phyloP scores from a whole-genome alignment of 1,284 basidiomycete species.

The Phellinidium pouzarii region DNA sequence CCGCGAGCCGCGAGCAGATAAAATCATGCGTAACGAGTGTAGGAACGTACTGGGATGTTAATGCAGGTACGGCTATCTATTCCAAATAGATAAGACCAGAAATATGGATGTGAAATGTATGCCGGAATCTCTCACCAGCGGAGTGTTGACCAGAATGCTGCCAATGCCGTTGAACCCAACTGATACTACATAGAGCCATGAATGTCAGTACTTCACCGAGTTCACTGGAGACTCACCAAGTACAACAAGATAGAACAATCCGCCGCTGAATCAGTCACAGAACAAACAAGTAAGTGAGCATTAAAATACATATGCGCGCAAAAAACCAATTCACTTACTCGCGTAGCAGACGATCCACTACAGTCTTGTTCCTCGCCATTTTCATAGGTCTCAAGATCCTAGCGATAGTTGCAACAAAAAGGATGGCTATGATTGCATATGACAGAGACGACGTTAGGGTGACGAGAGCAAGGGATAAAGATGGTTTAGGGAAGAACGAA shows the following conservation, averaged over 20 bases:
- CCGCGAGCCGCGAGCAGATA: not conserved
- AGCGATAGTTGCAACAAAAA: constrained; percentile 14
- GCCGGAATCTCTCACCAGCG: constrained; percentile 1
- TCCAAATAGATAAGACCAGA: not conserved
- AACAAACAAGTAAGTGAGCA: not conserved
- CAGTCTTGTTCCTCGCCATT: constrained; percentile 3
- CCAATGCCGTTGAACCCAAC: constrained; percentile 5
- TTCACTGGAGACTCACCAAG: constrained; percentile 21
- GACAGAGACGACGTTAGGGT: not conserved
- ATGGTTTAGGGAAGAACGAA: constrained; percentile 3
- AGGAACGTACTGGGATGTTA: constrained; percentile 24
- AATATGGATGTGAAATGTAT: no score
- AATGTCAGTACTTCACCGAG: not conserved
- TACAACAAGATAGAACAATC: constrained; percentile 23
- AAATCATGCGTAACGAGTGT: not conserved
- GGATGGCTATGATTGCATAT: constrained; percentile 8
- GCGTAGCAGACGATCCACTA: constrained; percentile 22
- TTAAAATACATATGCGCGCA: not conserved
- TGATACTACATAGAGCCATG: constrained; percentile 16
- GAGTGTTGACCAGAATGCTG: constrained; percentile 2
- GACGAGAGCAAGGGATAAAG: not conserved
- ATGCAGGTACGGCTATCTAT: constrained; percentile 23
- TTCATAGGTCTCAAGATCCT: constrained; percentile 6
- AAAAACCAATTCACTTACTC: constrained; percentile 23
- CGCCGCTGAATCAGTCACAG: constrained; percentile 21